Conservation (phyloP, 2,329 filamentous ascomycete genomes). For the Penicillium sp. region DNA sequence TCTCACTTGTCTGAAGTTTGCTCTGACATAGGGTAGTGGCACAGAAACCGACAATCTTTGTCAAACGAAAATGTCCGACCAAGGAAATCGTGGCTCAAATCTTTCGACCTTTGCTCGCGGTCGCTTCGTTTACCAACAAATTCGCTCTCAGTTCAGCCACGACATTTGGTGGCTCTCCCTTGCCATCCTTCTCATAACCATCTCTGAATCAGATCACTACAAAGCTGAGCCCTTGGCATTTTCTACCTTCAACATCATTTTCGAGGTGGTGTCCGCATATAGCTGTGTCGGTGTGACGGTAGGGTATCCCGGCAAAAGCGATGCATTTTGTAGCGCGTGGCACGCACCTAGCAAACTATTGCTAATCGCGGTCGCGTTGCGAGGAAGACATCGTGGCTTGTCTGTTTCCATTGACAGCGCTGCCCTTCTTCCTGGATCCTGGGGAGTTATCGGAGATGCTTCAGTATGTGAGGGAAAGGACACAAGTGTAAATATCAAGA, state of each 20-base stretch:
- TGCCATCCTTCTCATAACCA: constrained; percentile 56
- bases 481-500: neutral
- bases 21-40: neutral
- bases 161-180: constrained; percentile 63
- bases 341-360: constrained; percentile 54
- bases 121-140: constrained; percentile 51
- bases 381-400: constrained; percentile 53
- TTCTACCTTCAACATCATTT: constrained; percentile 56
- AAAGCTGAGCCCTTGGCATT: constrained; percentile 48
- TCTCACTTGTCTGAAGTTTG: neutral
- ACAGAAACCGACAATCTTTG: neutral
- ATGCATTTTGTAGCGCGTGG: constrained; percentile 54
- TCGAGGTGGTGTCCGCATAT: constrained; percentile 47
- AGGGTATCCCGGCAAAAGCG: constrained; percentile 51
- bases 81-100: too few relatives aligned
- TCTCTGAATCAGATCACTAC: constrained; percentile 56
- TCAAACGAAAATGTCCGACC: neutral
- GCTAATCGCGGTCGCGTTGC: constrained; percentile 53
- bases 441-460: neutral
- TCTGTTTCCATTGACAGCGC: constrained; percentile 50
- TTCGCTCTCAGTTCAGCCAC: constrained; percentile 59
- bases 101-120: constrained; percentile 31
- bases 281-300: constrained; percentile 57
- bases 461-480: neutral
- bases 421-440: neutral